Base-by-base conservation (phyloP, 306 rosid species). In the Styphnolobium japonicum region DNA sequence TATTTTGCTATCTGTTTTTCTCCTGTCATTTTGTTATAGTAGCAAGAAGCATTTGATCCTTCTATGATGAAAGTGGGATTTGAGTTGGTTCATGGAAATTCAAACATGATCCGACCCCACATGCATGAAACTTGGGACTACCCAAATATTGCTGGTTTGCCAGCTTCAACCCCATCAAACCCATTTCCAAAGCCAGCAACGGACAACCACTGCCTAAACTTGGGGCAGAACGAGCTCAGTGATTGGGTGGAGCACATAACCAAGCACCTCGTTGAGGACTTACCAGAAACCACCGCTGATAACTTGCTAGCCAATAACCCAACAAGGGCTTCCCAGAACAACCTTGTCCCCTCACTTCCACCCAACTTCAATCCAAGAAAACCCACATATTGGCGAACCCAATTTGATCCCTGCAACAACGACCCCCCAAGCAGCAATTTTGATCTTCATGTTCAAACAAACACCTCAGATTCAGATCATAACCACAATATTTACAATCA, bases 221-320 rank as follows among this genome's bases (percentile, higher is more conserved):
- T 88, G 48, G 88, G 76, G 19, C 83, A 76, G 11, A 88, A 80
- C 49, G 97, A 91, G 33, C 75, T 86, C 2, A 77, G 89, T 16
- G 91, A 85, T 46, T 92, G 93, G 92, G 88, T 90, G 37, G 97
- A 94, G 67, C 86, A 87, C 55, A 73, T 92, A 22, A 72, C 96
- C 43, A 89, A 85, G 5, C 97, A 90, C 73, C 87, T 93, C 67
- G 85, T 88, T 19, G 92, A 90, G 5, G 93, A 92, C 80, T 51
- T 82, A 15, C 91, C 88, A 6, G 90, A 89, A 49, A 68, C 87
- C 15, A 22, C 73, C 1, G n/a, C 49, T 11, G 57, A 73, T 36
- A 55, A 67, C 72, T 78, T 86, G 43, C 73, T 80, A 14, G 1
- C 71, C 1, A 66, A 76, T 16, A 52, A 67, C 80, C 75, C 68